Evolutionary conservation across 345 rosid genomes (phyloP).

Genomic region (Excoecaria cochinchinensis): DNA sequence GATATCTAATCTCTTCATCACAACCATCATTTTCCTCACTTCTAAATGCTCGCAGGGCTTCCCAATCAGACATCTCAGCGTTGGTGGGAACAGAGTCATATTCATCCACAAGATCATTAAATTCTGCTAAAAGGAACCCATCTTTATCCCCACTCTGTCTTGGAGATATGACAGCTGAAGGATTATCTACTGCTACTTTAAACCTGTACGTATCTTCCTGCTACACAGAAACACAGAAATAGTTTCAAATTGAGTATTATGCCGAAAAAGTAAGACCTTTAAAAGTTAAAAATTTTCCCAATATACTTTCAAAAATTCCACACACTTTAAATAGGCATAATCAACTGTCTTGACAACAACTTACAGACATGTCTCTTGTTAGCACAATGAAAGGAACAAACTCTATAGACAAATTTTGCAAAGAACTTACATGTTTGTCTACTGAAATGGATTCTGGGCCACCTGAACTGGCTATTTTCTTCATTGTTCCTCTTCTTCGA

Average conservation of each 20-base stretch:
- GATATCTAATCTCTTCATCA: conserved; percentile 60
- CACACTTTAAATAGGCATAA: not conserved
- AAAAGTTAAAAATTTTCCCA: not conserved
- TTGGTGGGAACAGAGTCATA: conserved; percentile 30
- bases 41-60: conserved; percentile 39
- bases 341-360: not conserved
- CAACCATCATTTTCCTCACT: conserved; percentile 45
- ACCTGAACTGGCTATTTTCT: conserved; percentile 22
- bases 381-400: not conserved
- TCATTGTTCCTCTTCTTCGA: conserved; percentile 13
- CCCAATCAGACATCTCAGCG: conserved; percentile 32
- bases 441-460: conserved; percentile 13
- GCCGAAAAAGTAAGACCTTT: not conserved
- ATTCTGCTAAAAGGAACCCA: conserved; percentile 55
- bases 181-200: conserved; percentile 28
- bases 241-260: not conserved
- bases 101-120: conserved; percentile 48
- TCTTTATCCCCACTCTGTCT: conserved; percentile 39
- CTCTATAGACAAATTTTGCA: not conserved
- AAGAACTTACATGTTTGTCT: conserved; percentile 38
- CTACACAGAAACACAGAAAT: conserved; percentile 14
- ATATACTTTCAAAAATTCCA: too few relatives aligned
- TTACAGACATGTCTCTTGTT: not conserved
- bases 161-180: conserved; percentile 36
- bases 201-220: conserved; percentile 31